These are phyloP conservation scores for Suhomyces sp. DNA, from an alignment of 805 yeast genomes.

Conservation along the genomic window DNA sequence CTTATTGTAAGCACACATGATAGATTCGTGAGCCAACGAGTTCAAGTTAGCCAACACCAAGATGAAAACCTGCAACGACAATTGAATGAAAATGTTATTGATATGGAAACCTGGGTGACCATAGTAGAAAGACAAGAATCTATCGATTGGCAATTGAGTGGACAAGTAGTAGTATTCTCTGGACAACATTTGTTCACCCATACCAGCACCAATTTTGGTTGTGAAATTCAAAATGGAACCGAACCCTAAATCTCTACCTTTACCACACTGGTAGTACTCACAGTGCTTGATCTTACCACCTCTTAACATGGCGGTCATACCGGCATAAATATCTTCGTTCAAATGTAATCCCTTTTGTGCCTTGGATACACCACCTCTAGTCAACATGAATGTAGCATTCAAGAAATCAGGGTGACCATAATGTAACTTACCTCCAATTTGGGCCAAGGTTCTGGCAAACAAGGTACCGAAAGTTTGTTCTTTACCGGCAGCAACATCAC, in stretches of 20 bases:
- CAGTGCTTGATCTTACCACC: conserved; percentile 88
- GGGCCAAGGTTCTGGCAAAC: conserved; percentile 79
- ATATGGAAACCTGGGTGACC: conserved; percentile 88
- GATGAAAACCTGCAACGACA: conserved; percentile 71
- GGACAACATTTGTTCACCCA: conserved; percentile 87
- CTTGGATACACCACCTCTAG: conserved; percentile 86
- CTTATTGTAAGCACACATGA: conserved; percentile 64
- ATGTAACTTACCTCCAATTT: conserved; percentile 82
- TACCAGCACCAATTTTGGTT: conserved; percentile 87
- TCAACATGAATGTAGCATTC: conserved; percentile 71
- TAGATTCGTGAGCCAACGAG: conserved; percentile 69
- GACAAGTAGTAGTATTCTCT: conserved; percentile 82
- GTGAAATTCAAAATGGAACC: conserved; percentile 84
- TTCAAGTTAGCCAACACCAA: conserved; percentile 68
- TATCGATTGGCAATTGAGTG: conserved; percentile 74
- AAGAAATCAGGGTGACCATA: conserved; percentile 89
- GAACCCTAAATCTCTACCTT: conserved; percentile 86
- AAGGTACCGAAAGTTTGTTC: conserved; percentile 87
- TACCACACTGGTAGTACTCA: conserved; percentile 87
- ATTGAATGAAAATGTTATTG: conserved; percentile 73
- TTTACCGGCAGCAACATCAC: conserved; percentile 89
- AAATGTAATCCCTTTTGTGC: conserved; percentile 84
- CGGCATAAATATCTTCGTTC: conserved; percentile 87
- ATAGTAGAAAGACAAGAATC: conserved; percentile 78
- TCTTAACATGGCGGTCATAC: conserved; percentile 77